phyloP scores from a whole-genome alignment of 345 rosid species.

The Acer campestre region DNA sequence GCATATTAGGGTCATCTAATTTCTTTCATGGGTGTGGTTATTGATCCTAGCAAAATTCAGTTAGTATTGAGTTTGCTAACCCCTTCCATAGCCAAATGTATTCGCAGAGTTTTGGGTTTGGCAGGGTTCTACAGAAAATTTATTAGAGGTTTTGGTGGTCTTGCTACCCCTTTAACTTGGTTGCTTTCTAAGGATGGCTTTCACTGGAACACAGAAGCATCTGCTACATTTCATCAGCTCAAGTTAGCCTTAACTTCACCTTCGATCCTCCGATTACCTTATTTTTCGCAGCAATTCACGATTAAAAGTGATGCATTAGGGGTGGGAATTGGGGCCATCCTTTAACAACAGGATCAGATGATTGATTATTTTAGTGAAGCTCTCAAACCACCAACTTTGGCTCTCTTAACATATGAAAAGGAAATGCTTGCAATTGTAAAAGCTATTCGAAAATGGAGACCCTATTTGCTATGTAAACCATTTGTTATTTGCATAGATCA shows the following conservation, averaged over 20 bases:
- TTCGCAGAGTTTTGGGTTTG: no score
- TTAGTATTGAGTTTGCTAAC: no score
- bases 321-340: background rate
- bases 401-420: background rate
- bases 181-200: background rate
- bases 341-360: background rate
- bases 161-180: no score
- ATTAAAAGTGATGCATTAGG: background rate
- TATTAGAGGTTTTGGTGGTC: no score
- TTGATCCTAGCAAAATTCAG: no score
- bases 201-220: background rate
- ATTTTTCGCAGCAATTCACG: background rate
- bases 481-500: conserved; percentile 7
- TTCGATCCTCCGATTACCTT: background rate
- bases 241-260: background rate
- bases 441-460: background rate
- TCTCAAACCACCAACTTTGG: background rate
- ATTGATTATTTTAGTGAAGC: background rate
- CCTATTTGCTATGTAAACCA: background rate
- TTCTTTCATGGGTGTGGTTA: no score
- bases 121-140: no score
- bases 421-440: background rate
- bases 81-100: no score
- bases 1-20: no score
- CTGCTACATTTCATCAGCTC: background rate